Evolutionary conservation across 805 yeast species (phyloP).

Genomic region (Kodamaea hsintzibuensis): DNA sequence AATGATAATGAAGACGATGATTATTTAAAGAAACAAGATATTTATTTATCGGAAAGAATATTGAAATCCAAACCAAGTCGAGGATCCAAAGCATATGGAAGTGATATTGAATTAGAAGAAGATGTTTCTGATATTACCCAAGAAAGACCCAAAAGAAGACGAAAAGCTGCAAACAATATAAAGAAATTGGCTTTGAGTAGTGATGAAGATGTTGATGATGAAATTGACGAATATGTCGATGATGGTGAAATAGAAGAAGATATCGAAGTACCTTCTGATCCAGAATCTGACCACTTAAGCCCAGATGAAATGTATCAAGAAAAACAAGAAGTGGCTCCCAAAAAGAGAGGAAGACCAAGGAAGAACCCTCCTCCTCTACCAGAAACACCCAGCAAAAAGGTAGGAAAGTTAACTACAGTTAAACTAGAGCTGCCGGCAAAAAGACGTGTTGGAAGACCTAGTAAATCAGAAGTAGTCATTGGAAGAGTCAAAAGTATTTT

Average conservation of each 20-base stretch:
- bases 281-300: background rate
- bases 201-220: conserved; percentile 22
- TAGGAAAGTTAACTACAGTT: background rate
- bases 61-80: conserved; percentile 15
- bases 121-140: conserved; percentile 11
- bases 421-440: conserved; percentile 5
- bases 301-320: conserved; percentile 8
- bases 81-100: conserved; percentile 18
- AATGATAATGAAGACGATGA: conserved; percentile 34
- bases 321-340: conserved; percentile 4
- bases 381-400: conserved; percentile 12
- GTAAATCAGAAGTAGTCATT: conserved; percentile 24
- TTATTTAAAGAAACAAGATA: conserved; percentile 38
- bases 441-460: conserved; percentile 28
- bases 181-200: conserved; percentile 7
- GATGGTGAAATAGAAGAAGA: background rate
- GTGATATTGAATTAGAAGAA: conserved; percentile 25
- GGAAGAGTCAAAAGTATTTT: conserved; percentile 36
- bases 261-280: background rate
- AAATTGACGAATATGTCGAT: conserved; percentile 9
- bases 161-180: background rate
- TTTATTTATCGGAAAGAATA: conserved; percentile 44
- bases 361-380: background rate
- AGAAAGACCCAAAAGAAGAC: conserved; percentile 4
- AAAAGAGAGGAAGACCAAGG: background rate